Evolutionary conservation across 257 asterid genomes (phyloP), one percentile per base, ranked within the genome.

Genomic region (Misopates orontium): DNA sequence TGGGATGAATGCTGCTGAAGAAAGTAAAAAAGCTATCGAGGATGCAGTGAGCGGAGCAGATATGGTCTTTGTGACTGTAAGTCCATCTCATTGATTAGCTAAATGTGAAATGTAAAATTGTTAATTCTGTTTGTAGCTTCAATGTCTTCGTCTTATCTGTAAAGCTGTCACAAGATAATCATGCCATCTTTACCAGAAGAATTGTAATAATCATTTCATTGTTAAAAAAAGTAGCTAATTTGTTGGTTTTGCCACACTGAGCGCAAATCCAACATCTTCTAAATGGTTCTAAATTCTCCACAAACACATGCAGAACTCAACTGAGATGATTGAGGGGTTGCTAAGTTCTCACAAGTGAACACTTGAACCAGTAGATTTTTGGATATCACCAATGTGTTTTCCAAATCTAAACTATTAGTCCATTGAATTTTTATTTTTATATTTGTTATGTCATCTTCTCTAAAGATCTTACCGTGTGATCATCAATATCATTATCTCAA

Each of bases 1-100:
- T 56, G 98, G 98, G 32, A 87, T 67, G 86, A 89, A 80, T 77
- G 97, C 98, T 22, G 98, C 98, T 62, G 85, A 79, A 62, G 98
- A 92, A 73, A 89, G 97, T 79, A 87, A 82, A 71, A 84, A 82
- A 76, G 68, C 94, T 53, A 87, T 92, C 47, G 98, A 83, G 73
- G 87, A 84, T 20, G 96, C 97, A 23, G 88, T 92, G 71, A 66
- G 49, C 62, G 89, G 89, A 32, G 71, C 89, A 20, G 89, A 83
- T 55, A 83, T 83, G 86, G 86, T 83, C 62, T 83, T 83, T 67
- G 89, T 83, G 40, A 83, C 89, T 48, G 86, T 83, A 75, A 77
- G 88, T 70, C 57, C 62, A 11, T 61, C 15, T 36, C 32, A 45
- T 50, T 28, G 14, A 15, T 47, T 50, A 39, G 48, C 49, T 47